Evolutionary conservation across 1,284 basidiomycete genomes (phyloP).

Genomic region (Microbotryum intermedium): DNA sequence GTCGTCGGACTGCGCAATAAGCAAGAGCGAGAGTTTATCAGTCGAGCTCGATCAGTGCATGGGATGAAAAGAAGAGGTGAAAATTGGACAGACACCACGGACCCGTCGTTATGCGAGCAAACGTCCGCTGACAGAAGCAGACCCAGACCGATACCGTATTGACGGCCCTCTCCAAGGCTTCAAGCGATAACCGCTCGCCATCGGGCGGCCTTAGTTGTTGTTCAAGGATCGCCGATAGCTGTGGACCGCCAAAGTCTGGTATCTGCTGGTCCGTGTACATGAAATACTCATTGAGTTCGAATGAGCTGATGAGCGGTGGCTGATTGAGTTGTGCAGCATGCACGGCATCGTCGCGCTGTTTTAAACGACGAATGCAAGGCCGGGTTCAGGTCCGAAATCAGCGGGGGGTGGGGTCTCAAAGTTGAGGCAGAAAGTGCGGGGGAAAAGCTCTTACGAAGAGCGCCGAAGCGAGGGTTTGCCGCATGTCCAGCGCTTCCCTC

Average conservation of each 20-base stretch:
- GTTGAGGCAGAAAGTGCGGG: too few species aligned
- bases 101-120: conserved; percentile 12
- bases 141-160: conserved; percentile 10
- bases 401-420: too few species aligned
- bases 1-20: conserved; percentile 8
- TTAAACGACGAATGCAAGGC: not conserved
- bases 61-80: too few species aligned
- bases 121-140: conserved; percentile 12
- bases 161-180: not conserved
- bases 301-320: conserved; percentile 12
- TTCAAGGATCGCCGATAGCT: too few species aligned
- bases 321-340: conserved; percentile 1
- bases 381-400: too few species aligned
- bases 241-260: too few species aligned
- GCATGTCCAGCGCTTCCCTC: conserved; percentile 7
- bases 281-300: too few species aligned
- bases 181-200: too few species aligned
- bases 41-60: not conserved
- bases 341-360: conserved; percentile 11
- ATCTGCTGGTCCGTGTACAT: too few species aligned
- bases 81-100: not conserved
- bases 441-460: conserved; percentile 6
- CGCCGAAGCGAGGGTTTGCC: conserved; percentile 1
- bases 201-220: too few species aligned
- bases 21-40: not conserved